These are phyloP conservation scores for Leccinum imitatum DNA, from an alignment of 768 basidiomycete species.

Conservation along the genomic window DNA sequence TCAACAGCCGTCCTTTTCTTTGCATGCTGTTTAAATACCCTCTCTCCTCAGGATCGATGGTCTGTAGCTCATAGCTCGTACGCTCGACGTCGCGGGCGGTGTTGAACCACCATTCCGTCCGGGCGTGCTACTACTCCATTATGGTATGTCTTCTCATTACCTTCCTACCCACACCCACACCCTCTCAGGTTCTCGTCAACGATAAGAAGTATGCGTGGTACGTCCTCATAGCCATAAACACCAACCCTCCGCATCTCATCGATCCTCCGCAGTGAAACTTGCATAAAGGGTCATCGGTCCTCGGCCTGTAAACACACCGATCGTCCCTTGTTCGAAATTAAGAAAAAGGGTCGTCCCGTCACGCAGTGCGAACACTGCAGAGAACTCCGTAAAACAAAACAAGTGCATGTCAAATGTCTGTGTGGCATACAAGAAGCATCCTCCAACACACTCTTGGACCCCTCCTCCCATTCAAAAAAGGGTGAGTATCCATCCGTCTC, in stretches of 20 bases:
- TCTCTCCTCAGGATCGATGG: slow-evolving; percentile 29
- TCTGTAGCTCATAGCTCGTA: slow-evolving; percentile 44
- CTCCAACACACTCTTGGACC: slow-evolving; percentile 22
- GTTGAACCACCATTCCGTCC: slow-evolving; percentile 39
- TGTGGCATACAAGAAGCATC: slow-evolving; percentile 39
- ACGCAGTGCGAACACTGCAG: slow-evolving; percentile 56
- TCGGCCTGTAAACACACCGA: slow-evolving; percentile 87
- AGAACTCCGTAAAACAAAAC: slow-evolving; percentile 45
- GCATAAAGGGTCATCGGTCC: slow-evolving; percentile 93
- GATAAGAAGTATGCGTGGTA: slow-evolving; percentile 84
- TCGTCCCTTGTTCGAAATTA: slow-evolving; percentile 81
- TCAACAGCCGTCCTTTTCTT: slow-evolving; percentile 44
- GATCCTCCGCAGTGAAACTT: slow-evolving; percentile 66
- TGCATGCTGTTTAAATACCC: slow-evolving; percentile 48
- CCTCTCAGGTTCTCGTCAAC: slow-evolving; percentile 60
- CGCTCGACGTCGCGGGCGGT: slow-evolving; percentile 60
- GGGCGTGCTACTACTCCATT: slow-evolving; percentile 20
- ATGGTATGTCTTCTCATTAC: slow-evolving; percentile 39
- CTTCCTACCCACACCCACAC: slow-evolving; percentile 4
- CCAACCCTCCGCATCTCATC: slow-evolving; percentile 7
- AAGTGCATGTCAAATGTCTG: slow-evolving; percentile 46
- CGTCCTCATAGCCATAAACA: slow-evolving; percentile 23
- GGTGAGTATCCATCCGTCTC: slow-evolving; percentile 43
- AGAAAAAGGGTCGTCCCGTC: slow-evolving; percentile 59
- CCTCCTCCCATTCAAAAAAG: slow-evolving; percentile 52